Conservation (phyloP, 148 eudicot genomes). For the Oxyria digyna region DNA sequence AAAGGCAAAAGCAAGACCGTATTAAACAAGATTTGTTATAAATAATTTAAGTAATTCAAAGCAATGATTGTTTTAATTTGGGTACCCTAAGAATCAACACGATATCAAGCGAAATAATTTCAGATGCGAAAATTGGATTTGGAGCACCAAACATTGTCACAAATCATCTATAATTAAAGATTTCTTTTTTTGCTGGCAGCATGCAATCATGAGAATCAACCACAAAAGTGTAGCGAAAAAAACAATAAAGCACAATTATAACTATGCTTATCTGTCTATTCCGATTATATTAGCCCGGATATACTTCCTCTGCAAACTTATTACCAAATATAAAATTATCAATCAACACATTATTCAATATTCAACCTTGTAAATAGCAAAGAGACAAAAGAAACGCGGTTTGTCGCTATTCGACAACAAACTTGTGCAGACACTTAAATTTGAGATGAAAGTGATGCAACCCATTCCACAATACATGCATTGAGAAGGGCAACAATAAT, state of each 20-base stretch:
- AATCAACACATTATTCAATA: neutral
- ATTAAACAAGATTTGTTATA: neutral
- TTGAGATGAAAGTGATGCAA: neutral
- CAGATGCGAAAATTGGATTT: neutral
- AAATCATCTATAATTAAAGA: neutral
- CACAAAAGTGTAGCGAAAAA: neutral
- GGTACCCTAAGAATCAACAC: neutral
- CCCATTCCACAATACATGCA: neutral
- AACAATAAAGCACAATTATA: neutral
- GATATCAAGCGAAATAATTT: neutral
- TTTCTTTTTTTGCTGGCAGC: neutral
- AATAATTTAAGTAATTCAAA: neutral
- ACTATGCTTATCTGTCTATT: neutral
- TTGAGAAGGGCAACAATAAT: neutral
- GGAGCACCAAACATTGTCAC: neutral
- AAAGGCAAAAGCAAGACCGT: neutral
- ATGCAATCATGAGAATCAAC: neutral
- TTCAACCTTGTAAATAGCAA: neutral
- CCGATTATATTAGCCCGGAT: neutral
- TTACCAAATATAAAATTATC: neutral
- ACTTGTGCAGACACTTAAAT: neutral
- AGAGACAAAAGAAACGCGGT: neutral
- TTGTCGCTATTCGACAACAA: too few relatives aligned
- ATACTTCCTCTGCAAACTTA: neutral
- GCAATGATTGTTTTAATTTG: neutral